Evolutionary conservation across 2,329 filamentous ascomycete genomes (phyloP), one percentile per base, ranked within the genome.

Genomic region (Sporothrix protearum): DNA sequence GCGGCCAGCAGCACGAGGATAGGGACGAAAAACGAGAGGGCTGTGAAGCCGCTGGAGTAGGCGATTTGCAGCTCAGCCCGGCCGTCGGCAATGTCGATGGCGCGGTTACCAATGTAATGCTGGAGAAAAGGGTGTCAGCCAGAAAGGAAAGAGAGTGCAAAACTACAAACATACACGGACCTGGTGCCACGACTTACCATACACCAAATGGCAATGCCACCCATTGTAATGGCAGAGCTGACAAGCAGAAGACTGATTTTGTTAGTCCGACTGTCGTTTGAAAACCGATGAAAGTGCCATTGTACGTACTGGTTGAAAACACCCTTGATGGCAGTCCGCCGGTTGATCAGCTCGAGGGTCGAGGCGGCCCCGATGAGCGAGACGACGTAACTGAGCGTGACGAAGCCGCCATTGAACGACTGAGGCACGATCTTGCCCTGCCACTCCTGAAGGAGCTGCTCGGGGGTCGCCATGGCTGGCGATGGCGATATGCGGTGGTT

Each of bases 41-140:
- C 88, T 0, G 92, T 96, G 78, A 89, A 92, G 33, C 87, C 86
- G 70, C 87, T 82, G 68, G 87, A 92, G 83, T 96, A 96, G 47
- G 88, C 85, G 68, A 96, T 89, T 75, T 95, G 92, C 12, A 93
- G 82, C 47, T 87, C 81, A 14, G 81, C 74, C 73, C 87, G 80
- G 51, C 91, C 91, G 74, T 89, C 75, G 51, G 85, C 90, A 22
- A 97, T 85, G 33, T 91, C 83, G 73, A 95, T 91, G 16, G 93
- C 92, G 69, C 91, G 86, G 78, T 96, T 95, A 28, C 92, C 93
- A 75, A 96, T 91, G 77, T 92, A 95, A 78, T 96, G 92, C 91
- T 90, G 83, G 80, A 30, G 2, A 80, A 75, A 14, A 33, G 12
- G 3, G n/a, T 25, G 53, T 69, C 49, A 61, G 53, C 12, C 8